A percentile compares a stretch with the other conserved stretches of the same genome.
phyloP scores from a whole-genome alignment of 2,329 filamentous ascomycete genomes.

The Fonsecaea pugnacius region DNA sequence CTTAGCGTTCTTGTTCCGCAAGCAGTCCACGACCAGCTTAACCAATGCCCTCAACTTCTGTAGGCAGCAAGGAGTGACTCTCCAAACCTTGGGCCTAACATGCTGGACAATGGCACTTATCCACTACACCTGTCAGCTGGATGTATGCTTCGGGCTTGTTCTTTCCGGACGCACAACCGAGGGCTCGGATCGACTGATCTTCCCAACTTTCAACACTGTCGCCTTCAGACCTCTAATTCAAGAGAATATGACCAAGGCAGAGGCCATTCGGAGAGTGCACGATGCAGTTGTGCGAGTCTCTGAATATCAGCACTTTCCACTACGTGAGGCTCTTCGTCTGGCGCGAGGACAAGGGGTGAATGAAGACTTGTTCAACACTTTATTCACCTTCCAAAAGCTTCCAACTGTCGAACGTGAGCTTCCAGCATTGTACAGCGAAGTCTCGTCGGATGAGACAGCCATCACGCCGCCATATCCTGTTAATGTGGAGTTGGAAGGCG shows the following conservation, averaged over 20 bases:
- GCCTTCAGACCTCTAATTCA: conserved; percentile 74
- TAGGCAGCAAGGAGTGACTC: conserved; percentile 67
- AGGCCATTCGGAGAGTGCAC: conserved; percentile 75
- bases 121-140: conserved; percentile 64
- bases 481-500: conserved; percentile 77
- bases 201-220: conserved; percentile 92
- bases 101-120: conserved; percentile 76
- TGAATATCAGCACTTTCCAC: conserved; percentile 76
- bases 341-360: conserved; percentile 48
- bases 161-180: conserved; percentile 82
- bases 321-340: conserved; percentile 69
- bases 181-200: conserved; percentile 69
- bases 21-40: conserved; percentile 49
- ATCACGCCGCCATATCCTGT: conserved; percentile 80
- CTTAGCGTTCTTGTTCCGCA: conserved; percentile 51
- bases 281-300: conserved; percentile 67
- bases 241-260: conserved; percentile 58
- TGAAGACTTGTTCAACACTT: conserved; percentile 60
- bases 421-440: conserved; percentile 62
- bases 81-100: conserved; percentile 76
- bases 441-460: conserved; percentile 54
- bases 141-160: conserved; percentile 81
- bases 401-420: conserved; percentile 42
- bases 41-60: conserved; percentile 63
- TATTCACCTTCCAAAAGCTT: conserved; percentile 69